Base-by-base conservation (phyloP, 1,284 basidiomycete genomes). In the Trametes sp. region DNA sequence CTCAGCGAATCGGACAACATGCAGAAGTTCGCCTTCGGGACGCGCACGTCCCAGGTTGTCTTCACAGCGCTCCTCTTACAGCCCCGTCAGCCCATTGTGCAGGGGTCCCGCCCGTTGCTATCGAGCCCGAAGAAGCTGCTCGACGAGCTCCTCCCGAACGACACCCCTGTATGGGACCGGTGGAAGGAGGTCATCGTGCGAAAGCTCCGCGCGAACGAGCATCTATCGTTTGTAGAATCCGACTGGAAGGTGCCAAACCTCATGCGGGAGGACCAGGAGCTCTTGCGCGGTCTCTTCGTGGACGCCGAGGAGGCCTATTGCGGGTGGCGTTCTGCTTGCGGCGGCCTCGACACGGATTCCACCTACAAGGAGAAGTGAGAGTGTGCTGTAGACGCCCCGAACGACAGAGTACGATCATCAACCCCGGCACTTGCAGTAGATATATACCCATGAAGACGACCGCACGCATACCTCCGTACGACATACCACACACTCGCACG, bases 81-180 rank as follows among this genome's bases (percentile, higher is more conserved):
- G 38, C 56, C 57, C 2, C 36, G 36, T 19, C 21, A 50, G 16
- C 55, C 62, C 16, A n/a, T n/a, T n/a, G 57, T 54, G 16, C 16
- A 41, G 16, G 51, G 55, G 5, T 31, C 49, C 21, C 26, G 54
- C 9, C 55, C 60, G 21, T 55, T 52, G 38, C 38, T 6, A 19
- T 19, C 13, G 16, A 41, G 38, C 38, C 38, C 38, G 16, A 14
- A 19, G 49, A 68, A 65, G 42, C 29, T 65, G n/a, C 49, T 68
- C 6, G 59, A 64, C 42, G 62, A 62, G 26, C 54, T 68, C 23
- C 59, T 68, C 21, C 67, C 64, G 21, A 68, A 68, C 49, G 67
- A 66, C 45, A 68, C 67, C 16, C 49, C 61, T 5, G 67, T 64
- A 14, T 68, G 67, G 67, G 16, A 54, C 58, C 42, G 38, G n/a